These are phyloP conservation scores for Sporothrix schenckii DNA, from an alignment of 2,329 filamentous ascomycete species.

Conservation along the genomic window DNA sequence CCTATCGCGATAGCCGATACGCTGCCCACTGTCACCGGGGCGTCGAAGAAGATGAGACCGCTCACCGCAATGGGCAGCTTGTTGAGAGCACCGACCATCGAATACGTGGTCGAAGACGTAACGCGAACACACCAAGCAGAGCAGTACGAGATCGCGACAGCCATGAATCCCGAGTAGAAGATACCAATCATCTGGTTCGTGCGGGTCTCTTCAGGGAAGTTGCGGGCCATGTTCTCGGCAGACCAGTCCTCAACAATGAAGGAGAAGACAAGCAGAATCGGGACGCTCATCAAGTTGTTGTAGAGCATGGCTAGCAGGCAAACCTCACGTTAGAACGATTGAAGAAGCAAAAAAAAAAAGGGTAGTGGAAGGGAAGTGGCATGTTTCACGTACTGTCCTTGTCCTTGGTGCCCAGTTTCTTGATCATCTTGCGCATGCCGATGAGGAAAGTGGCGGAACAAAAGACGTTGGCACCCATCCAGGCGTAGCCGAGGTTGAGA, in stretches of 20 bases:
- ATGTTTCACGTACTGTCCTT: slow-evolving; percentile 80
- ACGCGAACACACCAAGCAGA: slow-evolving; percentile 98
- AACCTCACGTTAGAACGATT: slow-evolving; percentile 54
- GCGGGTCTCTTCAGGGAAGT: slow-evolving; percentile 83
- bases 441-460: slow-evolving; percentile 89
- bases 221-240: slow-evolving; percentile 74
- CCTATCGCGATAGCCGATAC: slow-evolving; percentile 89
- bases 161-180: slow-evolving; percentile 88
- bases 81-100: slow-evolving; percentile 97
- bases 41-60: slow-evolving; percentile 92
- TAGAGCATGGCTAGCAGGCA: slow-evolving; percentile 86
- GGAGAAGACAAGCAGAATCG: slow-evolving; percentile 81
- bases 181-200: slow-evolving; percentile 83
- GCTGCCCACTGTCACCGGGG: slow-evolving; percentile 87
- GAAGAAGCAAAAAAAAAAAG: slow-evolving; percentile 1
- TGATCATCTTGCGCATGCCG: slow-evolving; percentile 96
- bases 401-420: slow-evolving; percentile 99
- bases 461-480: slow-evolving; percentile 97
- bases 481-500: slow-evolving; percentile 90
- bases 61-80: slow-evolving; percentile 94
- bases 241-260: slow-evolving; percentile 93
- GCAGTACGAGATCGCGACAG: slow-evolving; percentile 99
- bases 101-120: slow-evolving; percentile 96
- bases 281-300: slow-evolving; percentile 97
- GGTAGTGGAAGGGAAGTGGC: neutral